Conservation (phyloP, 2,329 filamentous ascomycete genomes). For the Claviceps arundinis region DNA sequence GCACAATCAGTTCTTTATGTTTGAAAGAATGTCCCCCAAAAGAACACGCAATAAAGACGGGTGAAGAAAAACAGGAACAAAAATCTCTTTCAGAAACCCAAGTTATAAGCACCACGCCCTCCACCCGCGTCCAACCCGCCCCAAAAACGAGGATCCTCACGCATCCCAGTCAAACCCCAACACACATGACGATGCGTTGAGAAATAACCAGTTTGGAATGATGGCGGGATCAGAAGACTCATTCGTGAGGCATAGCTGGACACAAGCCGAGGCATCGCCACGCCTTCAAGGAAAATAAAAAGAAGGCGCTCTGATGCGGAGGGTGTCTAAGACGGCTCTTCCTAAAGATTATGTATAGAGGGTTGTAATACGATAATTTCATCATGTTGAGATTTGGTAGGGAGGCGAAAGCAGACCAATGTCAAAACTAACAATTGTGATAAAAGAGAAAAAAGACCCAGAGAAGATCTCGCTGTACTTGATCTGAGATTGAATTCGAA, state of each 20-base stretch:
- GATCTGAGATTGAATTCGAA: background rate
- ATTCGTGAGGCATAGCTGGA: constrained; percentile 1
- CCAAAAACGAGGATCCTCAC: constrained; percentile 9
- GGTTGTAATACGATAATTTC: constrained; percentile 23
- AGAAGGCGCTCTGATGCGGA: constrained; percentile 9
- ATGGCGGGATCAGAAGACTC: constrained; percentile 9
- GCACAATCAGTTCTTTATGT: background rate
- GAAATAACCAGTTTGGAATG: constrained; percentile 8
- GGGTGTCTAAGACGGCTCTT: constrained; percentile 35
- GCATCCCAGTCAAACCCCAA: constrained; percentile 4
- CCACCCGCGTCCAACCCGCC: constrained; percentile 20
- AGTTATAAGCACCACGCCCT: constrained; percentile 32
- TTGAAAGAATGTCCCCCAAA: background rate
- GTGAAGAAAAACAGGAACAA: background rate
- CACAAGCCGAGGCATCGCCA: constrained; percentile 9
- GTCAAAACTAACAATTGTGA: no score
- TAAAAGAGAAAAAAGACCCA: background rate
- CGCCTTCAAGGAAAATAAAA: constrained; percentile 1
- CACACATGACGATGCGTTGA: constrained; percentile 23
- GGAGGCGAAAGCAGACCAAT: background rate
- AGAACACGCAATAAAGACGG: background rate
- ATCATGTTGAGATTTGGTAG: constrained; percentile 21
- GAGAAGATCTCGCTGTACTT: no score
- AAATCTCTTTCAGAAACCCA: constrained; percentile 31
- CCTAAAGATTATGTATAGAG: constrained; percentile 23